Evolutionary conservation across 2,329 filamentous ascomycete genomes (phyloP).

Genomic region (Fulvia fulva): DNA sequence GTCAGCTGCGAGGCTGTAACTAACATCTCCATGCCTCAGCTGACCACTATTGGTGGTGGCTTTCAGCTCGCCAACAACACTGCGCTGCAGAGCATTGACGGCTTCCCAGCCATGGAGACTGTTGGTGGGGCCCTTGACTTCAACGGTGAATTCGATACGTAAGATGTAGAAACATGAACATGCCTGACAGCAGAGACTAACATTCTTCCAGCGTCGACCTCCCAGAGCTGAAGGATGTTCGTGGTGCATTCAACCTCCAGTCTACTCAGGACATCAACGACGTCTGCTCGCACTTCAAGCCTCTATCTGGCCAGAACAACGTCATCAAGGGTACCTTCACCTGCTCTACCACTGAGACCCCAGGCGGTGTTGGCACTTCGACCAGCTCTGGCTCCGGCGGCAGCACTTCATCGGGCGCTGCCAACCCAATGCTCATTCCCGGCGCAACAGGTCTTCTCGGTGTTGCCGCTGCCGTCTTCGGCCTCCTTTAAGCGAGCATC

Average conservation of each 20-base stretch:
- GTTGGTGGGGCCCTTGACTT: slow-evolving; percentile 80
- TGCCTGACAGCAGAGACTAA: slow-evolving; percentile 28
- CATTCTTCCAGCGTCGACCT: slow-evolving; percentile 60
- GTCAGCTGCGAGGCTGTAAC: slow-evolving; percentile 53
- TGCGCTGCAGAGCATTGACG: slow-evolving; percentile 58
- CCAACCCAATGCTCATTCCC: slow-evolving; percentile 40
- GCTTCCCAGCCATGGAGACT: slow-evolving; percentile 63
- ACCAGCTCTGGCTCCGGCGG: slow-evolving; percentile 26
- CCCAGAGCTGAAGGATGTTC: slow-evolving; percentile 49
- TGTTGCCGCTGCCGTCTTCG: slow-evolving; percentile 46
- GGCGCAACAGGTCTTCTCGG: slow-evolving; percentile 44
- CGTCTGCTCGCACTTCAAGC: slow-evolving; percentile 41
- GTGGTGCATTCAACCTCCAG: slow-evolving; percentile 50
- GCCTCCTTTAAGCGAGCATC: slow-evolving; percentile 38
- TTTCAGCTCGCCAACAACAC: slow-evolving; percentile 91
- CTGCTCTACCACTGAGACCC: slow-evolving; percentile 38
- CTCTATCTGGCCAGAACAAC: slow-evolving; percentile 37
- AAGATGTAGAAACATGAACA: slow-evolving; percentile 44
- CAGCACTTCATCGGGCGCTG: slow-evolving; percentile 34
- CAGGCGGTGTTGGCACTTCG: slow-evolving; percentile 33
- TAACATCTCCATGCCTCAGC: slow-evolving; percentile 71
- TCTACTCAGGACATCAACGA: slow-evolving; percentile 40
- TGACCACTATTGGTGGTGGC: slow-evolving; percentile 70
- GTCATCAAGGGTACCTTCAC: slow-evolving; percentile 43
- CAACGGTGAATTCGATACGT: slow-evolving; percentile 79